Evolutionary conservation across 768 basidiomycete genomes (phyloP).

Genomic region (Arthromyces matolae): DNA sequence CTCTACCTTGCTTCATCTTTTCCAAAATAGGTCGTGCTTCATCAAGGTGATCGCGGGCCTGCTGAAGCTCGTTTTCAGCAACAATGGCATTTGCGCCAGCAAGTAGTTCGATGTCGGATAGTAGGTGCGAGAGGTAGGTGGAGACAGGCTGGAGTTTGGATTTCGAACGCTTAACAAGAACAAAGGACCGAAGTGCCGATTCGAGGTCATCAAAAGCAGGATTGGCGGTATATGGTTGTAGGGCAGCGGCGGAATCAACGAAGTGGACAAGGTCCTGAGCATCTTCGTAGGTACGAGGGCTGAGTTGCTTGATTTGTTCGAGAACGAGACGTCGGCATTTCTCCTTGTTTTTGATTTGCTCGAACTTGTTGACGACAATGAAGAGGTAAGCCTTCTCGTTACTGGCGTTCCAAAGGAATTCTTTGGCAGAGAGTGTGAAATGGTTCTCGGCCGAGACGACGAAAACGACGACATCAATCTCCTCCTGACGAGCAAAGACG

Average conservation of each 20-base stretch:
- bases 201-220: constrained; percentile 86
- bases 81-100: constrained; percentile 82
- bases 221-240: constrained; percentile 61
- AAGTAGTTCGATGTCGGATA: constrained; percentile 86
- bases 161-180: constrained; percentile 92
- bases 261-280: constrained; percentile 95
- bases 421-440: constrained; percentile 92
- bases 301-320: constrained; percentile 91
- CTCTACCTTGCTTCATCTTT: constrained; percentile 74
- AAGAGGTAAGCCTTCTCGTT: constrained; percentile 98
- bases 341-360: constrained; percentile 92
- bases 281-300: constrained; percentile 89
- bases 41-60: constrained; percentile 66
- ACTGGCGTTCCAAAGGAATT: constrained; percentile 89
- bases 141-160: constrained; percentile 93
- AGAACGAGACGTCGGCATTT: constrained; percentile 85
- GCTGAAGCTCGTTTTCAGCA: constrained; percentile 73
- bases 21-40: constrained; percentile 78
- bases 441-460: constrained; percentile 98
- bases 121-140: constrained; percentile 87
- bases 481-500: constrained; percentile 91
- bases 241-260: constrained; percentile 83
- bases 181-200: constrained; percentile 86
- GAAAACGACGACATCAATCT: constrained; percentile 98
- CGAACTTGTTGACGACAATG: constrained; percentile 98